Base-by-base conservation (phyloP, 2,329 filamentous ascomycete species). In the Neofusicoccum kwambonambiense region DNA sequence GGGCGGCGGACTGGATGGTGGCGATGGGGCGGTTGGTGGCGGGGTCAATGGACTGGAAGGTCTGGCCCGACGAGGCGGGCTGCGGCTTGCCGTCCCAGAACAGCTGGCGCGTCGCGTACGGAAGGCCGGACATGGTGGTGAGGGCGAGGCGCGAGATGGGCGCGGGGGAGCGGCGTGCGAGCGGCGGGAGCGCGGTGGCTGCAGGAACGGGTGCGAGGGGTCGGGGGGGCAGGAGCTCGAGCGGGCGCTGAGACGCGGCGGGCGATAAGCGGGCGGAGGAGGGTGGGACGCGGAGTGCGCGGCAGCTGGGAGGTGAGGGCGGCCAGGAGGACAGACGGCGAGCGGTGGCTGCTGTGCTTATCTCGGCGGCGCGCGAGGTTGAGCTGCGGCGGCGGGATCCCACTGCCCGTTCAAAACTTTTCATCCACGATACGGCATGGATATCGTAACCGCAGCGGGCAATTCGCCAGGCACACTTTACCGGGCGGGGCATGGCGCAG, bases 61-160 rank as follows among this genome's bases (percentile, higher is more conserved):
- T 87, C 66, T 83, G 82, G 47, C 83, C 79, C 9, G 87, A 86
- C 42, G 81, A 83, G 56, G 87, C 84, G 31, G 83, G 79, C 72
- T 92, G 90, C 50, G 83, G 79, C 74, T 85, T 84, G 76, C 92
- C 92, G 69, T 88, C 85, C 81, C 92, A 92, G 79, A 90, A 95
- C 68, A 92, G 88, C 74, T 90, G 85, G 68, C 87, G 84, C 49
- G 80, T 74, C 52, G 82, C 71, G 70, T 85, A 83, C 74, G 80
- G 70, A 71, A 75, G 76, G 67, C 56, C 66, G 64, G 66, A 60
- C 54, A 58, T 62, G 34, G 19, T 64, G 49, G 45, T 52, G 56
- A 44, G 35, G 37, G 51, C 39, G 42, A 49, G 19, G 17, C 64
- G 35, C 27, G 54, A 39, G 8, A 17, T 8, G 27, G 39, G 41